Percentiles rank a stretch among this genome's conserved stretches.
Conservation (phyloP, 768 basidiomycete species). For the Amanita muscaria region DNA sequence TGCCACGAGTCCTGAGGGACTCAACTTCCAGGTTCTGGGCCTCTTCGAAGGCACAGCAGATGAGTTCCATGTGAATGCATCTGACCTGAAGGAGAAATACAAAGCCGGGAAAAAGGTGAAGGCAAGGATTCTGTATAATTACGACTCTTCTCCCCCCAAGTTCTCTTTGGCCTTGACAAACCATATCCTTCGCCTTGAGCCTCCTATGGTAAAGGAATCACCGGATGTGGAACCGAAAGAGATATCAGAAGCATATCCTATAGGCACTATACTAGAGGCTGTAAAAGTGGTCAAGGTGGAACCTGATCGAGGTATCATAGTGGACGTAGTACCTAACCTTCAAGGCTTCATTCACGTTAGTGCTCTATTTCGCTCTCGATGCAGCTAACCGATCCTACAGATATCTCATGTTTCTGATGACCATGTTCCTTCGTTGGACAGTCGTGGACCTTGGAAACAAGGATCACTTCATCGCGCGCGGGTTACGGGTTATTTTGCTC, state of each 20-base stretch:
- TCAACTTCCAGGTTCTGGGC: constrained; percentile 84
- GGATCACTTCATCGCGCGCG: constrained; percentile 78
- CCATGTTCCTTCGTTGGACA: constrained; percentile 70
- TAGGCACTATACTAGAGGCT: constrained; percentile 64
- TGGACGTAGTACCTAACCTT: constrained; percentile 52
- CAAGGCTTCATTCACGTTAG: constrained; percentile 86
- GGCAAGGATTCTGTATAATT: constrained; percentile 76
- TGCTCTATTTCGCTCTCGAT: constrained; percentile 9
- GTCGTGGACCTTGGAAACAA: constrained; percentile 73
- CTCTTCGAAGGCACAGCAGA: constrained; percentile 91
- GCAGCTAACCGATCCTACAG: constrained; percentile 30
- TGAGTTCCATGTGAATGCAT: constrained; percentile 58
- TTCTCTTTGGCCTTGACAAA: constrained; percentile 75
- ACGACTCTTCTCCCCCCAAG: constrained; percentile 64
- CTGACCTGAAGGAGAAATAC: constrained; percentile 32
- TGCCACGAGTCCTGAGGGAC: constrained; percentile 57
- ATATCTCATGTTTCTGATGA: constrained; percentile 93
- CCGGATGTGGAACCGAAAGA: constrained; percentile 15
- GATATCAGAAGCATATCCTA: constrained; percentile 53
- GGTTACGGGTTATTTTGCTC: constrained; percentile 73
- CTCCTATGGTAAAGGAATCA: constrained; percentile 25
- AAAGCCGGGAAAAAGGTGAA: constrained; percentile 73
- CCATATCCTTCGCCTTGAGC: constrained; percentile 55
- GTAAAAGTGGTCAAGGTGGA: constrained; percentile 73
- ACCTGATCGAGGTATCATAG: constrained; percentile 72